Evolutionary conservation across 257 asterid species (phyloP), one percentile per base, ranked within the genome.

Genomic region (Ophiorrhiza pumila): DNA sequence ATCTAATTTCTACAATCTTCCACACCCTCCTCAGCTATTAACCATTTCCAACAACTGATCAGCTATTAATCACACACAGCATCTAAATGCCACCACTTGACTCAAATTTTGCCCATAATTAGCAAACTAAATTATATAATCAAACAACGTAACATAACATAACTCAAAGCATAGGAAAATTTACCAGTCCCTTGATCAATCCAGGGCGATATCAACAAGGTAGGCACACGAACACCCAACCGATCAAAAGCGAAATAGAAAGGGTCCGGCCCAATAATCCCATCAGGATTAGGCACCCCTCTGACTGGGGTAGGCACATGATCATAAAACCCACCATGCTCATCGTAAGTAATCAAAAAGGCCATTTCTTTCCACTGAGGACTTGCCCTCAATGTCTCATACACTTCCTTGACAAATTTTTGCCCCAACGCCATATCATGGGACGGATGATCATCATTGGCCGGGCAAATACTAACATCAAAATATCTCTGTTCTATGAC

Each of bases 361-460:
- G 97, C 97, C 96, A 88, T 89, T 66, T 94, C 97, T 11, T 93
- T 79, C 98, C 98, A 93, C 68, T 93, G 98, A 0, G 96, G 96
- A 71, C 97, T 93, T 52, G 87, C 86, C 81, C 98, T 79, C 68
- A 93, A 82, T 2, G 86, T 86, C 89, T 93, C 98, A 49, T 93
- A 93, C 27, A 93, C 98, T 81, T 93, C 98, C 90, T 93, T 93
- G 69, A 93, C 97, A 79, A 93, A 93, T 83, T 57, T 93, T 83
- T 93, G 98, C 62, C 98, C 98, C 67, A 75, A 34, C 14, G 96
- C 97, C 60, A 94, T 94, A 41, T 94, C 97, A 17, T 94, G 97
- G 0, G 97, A 91, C 0, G 98, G 98, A 71, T 94, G 98, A 77
- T 94, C 97, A 71, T 94, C 98, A 67, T 94, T 89, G 0, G 98